Evolutionary conservation across 768 basidiomycete species (phyloP).

Genomic region (Harrya chromipes): DNA sequence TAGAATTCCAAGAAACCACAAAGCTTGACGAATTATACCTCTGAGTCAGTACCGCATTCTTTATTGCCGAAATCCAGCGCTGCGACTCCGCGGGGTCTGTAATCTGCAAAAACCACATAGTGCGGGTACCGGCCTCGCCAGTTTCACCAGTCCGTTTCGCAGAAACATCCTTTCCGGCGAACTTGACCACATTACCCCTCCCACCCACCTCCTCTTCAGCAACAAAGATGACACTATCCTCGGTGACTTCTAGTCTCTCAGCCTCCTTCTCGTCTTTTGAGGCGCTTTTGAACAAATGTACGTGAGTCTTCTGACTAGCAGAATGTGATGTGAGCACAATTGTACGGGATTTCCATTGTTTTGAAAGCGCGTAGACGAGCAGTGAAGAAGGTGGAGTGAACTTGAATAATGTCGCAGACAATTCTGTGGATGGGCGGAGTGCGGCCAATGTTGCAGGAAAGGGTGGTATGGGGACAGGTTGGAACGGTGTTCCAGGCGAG

Average conservation of each 20-base stretch:
- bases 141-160: conserved; percentile 30
- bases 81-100: conserved; percentile 59
- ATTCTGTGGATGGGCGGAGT: conserved; percentile 51
- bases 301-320: conserved; percentile 41
- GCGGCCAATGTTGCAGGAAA: conserved; percentile 60
- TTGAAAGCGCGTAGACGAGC: conserved; percentile 69
- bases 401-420: conserved; percentile 58
- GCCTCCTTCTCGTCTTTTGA: conserved; percentile 62
- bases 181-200: conserved; percentile 55
- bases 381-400: conserved; percentile 66
- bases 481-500: conserved; percentile 14
- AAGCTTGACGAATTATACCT: conserved; percentile 39
- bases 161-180: conserved; percentile 62
- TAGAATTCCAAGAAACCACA: neutral
- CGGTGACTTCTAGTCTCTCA: conserved; percentile 73
- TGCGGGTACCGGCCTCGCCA: conserved; percentile 3
- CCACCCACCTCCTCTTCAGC: conserved; percentile 53
- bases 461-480: conserved; percentile 36
- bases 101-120: conserved; percentile 66
- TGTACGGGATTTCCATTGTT: conserved; percentile 66
- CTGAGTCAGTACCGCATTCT: conserved; percentile 67
- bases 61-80: conserved; percentile 74
- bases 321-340: conserved; percentile 53
- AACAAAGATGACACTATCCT: conserved; percentile 73
- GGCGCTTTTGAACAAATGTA: conserved; percentile 71